Evolutionary conservation across 495 filamentous ascomycete genomes (phyloP), one percentile per base, ranked within the genome.

Genomic region (Rhypophila decipiens): DNA sequence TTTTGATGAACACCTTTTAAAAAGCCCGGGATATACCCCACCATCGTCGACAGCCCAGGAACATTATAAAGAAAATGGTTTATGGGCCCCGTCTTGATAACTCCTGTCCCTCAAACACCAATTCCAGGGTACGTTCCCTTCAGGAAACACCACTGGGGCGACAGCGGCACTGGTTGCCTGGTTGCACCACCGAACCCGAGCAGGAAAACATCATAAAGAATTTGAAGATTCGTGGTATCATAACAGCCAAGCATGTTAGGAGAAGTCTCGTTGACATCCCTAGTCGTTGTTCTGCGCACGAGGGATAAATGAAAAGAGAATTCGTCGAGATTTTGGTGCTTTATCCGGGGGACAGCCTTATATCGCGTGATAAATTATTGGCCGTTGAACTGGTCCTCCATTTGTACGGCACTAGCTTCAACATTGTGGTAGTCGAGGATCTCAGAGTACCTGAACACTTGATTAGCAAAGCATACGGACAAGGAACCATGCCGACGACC

Each of bases 371-470:
- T 13, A 13, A n/a, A 31, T 31, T 56, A 71, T 60, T 71, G 65
- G 40, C 63, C 63, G 50, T 69, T 70, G 47, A 58, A 60, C 37
- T 64, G 59, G 4, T 63, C 51, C 3, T 71, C 64, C 52, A 68
- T 64, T 47, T 57, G 51, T 17, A 44, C 46, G 24, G 57, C 54
- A 39, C 49, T 64, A 39, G 84, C 79, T 57, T 93, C 88, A 49
- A 95, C 83, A 65, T 97, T 96, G 71, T 98, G 93, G 67, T 96
- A 98, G 66, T 98, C 94, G 56, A 98, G 82, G 59, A 98, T 98
- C 64, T 98, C 93, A 46, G 90, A 95, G 74, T 98, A 98, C 93
- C 93, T 97, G 51, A 19, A 18, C 19, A 29, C 8, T 36, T 46
- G 13, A 44, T 47, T 13, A 52, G 45, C 35, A 33, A 12, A 19